phyloP scores from a whole-genome alignment of 306 rosid genomes.

The Alnus rubra region DNA sequence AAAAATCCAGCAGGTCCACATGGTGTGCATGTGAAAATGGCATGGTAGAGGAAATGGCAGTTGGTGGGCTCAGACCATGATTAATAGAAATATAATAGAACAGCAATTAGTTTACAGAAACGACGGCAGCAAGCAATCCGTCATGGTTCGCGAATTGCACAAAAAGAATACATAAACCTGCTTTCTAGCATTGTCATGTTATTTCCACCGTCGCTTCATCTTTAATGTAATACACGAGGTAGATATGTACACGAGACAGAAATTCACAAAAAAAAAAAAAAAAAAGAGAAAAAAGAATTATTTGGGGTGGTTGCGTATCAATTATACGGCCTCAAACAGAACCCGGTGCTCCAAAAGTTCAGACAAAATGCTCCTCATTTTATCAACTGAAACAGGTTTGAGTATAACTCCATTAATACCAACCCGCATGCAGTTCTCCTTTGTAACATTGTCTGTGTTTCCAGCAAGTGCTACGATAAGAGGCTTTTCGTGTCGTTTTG shows the following conservation, averaged over 20 bases:
- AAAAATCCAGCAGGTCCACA: conserved; percentile 40
- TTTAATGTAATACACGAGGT: conserved; percentile 22
- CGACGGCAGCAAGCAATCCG: background rate
- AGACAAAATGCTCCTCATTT: conserved; percentile 73
- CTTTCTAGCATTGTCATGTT: conserved; percentile 3
- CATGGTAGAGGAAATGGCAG: conserved; percentile 40
- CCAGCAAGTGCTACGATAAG: conserved; percentile 77
- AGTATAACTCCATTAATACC: conserved; percentile 81
- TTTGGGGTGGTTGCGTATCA: conserved; percentile 7
- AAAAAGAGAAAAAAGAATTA: background rate
- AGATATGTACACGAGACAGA: conserved; percentile 36
- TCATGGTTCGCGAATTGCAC: conserved; percentile 1
- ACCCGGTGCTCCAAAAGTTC: conserved; percentile 74
- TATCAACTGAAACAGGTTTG: conserved; percentile 88
- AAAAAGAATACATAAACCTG: conserved; percentile 12
- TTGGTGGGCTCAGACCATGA: conserved; percentile 60
- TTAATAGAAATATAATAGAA: background rate
- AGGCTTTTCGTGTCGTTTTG: conserved; percentile 68
- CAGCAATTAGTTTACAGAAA: background rate
- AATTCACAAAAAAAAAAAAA: background rate
- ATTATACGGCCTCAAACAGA: conserved; percentile 59
- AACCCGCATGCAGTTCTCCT: conserved; percentile 77
- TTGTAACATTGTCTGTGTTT: conserved; percentile 64
- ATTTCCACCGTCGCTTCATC: conserved; percentile 30
- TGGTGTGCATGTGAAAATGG: conserved; percentile 77